These are phyloP conservation scores for Trichoderma sp. DNA, from an alignment of 2,329 filamentous ascomycete species.

Conservation along the genomic window DNA sequence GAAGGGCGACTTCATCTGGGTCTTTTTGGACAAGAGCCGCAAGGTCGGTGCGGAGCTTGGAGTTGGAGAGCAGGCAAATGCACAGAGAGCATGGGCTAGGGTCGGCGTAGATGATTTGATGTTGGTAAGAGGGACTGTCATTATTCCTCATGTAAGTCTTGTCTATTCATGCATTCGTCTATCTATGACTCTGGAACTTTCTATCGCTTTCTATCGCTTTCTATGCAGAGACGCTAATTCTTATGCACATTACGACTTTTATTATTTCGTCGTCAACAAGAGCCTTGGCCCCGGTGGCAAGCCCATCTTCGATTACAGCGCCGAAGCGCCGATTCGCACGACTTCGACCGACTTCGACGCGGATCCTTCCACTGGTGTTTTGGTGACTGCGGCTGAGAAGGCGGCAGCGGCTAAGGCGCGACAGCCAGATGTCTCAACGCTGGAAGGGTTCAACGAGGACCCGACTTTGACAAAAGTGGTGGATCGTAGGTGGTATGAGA, in stretches of 20 bases:
- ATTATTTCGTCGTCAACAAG: conserved; percentile 94
- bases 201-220: not conserved
- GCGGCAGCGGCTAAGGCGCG: conserved; percentile 40
- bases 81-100: conserved; percentile 80
- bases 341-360: conserved; percentile 29
- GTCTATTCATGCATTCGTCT: conserved; percentile 11
- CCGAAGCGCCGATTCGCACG: conserved; percentile 45
- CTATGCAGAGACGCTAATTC: conserved; percentile 7
- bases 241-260: conserved; percentile 84
- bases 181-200: not conserved
- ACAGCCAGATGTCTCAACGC: conserved; percentile 52
- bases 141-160: conserved; percentile 83
- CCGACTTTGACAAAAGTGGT: conserved; percentile 88
- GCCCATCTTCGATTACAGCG: conserved; percentile 74
- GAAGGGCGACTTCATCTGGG: conserved; percentile 91
- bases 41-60: conserved; percentile 86
- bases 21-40: conserved; percentile 87
- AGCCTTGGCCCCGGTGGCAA: conserved; percentile 70
- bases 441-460: conserved; percentile 78
- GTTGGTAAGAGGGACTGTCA: conserved; percentile 85
- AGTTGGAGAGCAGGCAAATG: conserved; percentile 68
- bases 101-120: conserved; percentile 95
- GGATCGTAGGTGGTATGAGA: conserved; percentile 93
- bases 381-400: conserved; percentile 38
- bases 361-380: conserved; percentile 26